Percentiles rank a stretch among this genome's conserved stretches.
These are phyloP conservation scores for Grosmannia clavigera DNA, from an alignment of 2,329 filamentous ascomycete species.

Conservation along the genomic window DNA sequence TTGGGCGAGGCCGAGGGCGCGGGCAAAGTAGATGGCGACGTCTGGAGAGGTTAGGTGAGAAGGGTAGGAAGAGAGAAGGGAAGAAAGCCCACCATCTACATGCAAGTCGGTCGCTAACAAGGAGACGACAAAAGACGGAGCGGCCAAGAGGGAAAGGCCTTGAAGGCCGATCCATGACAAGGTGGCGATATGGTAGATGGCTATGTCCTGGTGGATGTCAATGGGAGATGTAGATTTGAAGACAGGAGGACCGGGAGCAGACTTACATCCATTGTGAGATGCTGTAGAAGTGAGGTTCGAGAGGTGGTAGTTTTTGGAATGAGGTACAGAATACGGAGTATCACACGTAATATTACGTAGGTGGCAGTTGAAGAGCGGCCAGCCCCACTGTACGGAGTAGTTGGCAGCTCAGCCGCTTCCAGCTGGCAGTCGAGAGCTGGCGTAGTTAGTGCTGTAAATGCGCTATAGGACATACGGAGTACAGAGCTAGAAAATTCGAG, in stretches of 20 bases:
- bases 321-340: background rate
- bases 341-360: background rate
- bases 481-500: background rate
- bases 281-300: background rate
- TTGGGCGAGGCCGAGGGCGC: conserved; percentile 55
- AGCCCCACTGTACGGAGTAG: background rate
- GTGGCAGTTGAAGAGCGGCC: background rate
- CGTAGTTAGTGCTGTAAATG: background rate
- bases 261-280: background rate
- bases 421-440: background rate
- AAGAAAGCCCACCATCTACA: conserved; percentile 4
- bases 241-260: background rate
- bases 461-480: background rate
- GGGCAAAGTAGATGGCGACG: conserved; percentile 62
- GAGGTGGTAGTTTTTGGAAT: background rate
- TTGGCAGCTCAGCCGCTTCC: background rate
- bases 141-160: conserved; percentile 32
- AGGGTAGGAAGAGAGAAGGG: background rate
- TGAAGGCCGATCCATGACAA: conserved; percentile 38
- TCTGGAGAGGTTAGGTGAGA: conserved; percentile 21
- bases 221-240: background rate
- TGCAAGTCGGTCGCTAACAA: conserved; percentile 25
- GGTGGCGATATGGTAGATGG: conserved; percentile 37
- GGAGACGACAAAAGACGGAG: conserved; percentile 33
- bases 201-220: conserved; percentile 27